Conservation (phyloP, 192 early-diverging fungal species). For the Podila epigama region DNA sequence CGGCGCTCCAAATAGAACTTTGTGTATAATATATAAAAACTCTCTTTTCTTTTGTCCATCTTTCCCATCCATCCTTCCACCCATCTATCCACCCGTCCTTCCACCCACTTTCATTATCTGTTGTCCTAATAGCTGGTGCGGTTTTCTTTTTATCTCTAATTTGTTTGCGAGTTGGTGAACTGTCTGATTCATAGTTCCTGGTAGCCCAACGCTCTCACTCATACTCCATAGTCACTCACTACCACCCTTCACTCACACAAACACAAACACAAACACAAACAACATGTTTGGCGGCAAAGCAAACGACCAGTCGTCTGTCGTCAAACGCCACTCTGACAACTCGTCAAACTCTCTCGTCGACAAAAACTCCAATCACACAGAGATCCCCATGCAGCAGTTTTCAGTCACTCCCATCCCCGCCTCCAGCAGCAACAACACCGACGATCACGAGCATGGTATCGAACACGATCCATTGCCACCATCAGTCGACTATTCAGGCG, state of each 20-base stretch:
- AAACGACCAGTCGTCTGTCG: conserved; percentile 3
- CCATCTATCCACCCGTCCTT: background rate
- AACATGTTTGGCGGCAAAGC: conserved; percentile 6
- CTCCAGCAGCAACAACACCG: background rate
- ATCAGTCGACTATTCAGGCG: conserved; percentile 19
- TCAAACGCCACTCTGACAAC: conserved; percentile 6
- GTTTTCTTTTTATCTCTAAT: too few relatives aligned
- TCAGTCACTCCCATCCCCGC: background rate
- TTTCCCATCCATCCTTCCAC: background rate
- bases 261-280: too few relatives aligned
- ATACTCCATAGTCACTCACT: background rate
- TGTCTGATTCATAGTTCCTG: background rate
- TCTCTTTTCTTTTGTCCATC: too few relatives aligned
- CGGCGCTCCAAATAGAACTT: too few relatives aligned
- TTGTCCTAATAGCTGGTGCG: background rate
- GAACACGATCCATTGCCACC: conserved; percentile 35
- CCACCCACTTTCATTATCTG: background rate
- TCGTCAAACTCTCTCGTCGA: conserved; percentile 17
- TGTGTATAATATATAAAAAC: too few relatives aligned
- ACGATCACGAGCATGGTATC: background rate
- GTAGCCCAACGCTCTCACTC: background rate
- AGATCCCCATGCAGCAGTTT: conserved; percentile 34
- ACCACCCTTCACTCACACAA: background rate
- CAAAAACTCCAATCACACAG: background rate
- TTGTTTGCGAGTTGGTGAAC: background rate